Evolutionary conservation across 1,139 yeast species (phyloP).

Genomic region (Saccharomyces hybrid): DNA sequence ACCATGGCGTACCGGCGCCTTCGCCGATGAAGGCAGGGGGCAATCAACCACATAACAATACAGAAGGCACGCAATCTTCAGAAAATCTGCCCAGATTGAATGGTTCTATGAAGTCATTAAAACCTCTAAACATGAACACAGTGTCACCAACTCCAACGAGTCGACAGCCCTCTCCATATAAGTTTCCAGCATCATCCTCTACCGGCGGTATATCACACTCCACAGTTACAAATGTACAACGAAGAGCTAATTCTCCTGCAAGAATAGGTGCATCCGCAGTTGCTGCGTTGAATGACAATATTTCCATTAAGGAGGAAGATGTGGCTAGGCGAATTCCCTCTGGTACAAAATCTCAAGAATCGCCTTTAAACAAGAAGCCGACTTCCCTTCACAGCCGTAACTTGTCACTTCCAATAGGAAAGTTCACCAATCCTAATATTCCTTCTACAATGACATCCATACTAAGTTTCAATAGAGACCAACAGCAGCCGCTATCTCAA

Average conservation of each 20-base stretch:
- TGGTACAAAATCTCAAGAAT: constrained; percentile 1
- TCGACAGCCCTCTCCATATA: constrained; percentile 17
- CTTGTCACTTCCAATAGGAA: constrained; percentile 15
- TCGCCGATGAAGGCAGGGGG: not conserved
- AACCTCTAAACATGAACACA: constrained; percentile 7
- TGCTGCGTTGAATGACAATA: constrained; percentile 40
- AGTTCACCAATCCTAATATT: constrained; percentile 10
- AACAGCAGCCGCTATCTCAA: not conserved
- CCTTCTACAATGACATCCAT: constrained; percentile 21
- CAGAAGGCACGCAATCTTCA: not conserved
- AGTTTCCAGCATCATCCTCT: constrained; percentile 18
- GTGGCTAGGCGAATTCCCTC: constrained; percentile 11
- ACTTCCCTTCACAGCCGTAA: constrained; percentile 12
- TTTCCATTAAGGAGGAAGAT: constrained; percentile 29
- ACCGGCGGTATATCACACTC: not conserved
- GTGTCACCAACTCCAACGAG: constrained; percentile 6
- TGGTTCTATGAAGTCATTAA: not conserved
- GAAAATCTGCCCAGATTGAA: not conserved
- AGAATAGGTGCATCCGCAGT: constrained; percentile 69
- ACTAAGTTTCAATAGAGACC: constrained; percentile 13
- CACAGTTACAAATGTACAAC: constrained; percentile 16
- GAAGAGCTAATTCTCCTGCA: constrained; percentile 58
- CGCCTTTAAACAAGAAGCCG: constrained; percentile 8
- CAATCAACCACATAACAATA: not conserved
- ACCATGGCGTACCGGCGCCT: constrained; percentile 5